A percentile compares a stretch with the other conserved stretches of the same genome.
Conservation (phyloP, 441 rosid genomes). For the Gossypium gossypioides region DNA sequence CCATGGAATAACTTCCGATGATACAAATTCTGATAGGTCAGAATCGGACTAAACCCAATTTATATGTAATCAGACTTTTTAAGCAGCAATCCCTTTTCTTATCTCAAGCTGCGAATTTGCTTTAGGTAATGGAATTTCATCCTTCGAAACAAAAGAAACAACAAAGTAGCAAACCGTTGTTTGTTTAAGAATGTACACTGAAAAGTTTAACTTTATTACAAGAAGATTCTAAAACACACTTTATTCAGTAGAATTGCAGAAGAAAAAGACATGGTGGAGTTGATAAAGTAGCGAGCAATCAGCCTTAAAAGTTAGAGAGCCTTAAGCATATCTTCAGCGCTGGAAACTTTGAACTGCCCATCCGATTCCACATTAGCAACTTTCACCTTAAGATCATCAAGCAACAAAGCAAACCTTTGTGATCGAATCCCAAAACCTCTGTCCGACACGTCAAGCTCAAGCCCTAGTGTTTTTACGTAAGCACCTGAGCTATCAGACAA, state of each 20-base stretch:
- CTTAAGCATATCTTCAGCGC: conserved; percentile 69
- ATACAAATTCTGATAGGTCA: too few species aligned
- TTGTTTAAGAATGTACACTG: neutral
- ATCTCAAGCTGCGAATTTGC: too few species aligned
- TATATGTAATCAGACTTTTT: too few species aligned
- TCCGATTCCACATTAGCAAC: conserved; percentile 75
- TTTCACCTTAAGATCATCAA: conserved; percentile 78
- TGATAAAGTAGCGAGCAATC: neutral
- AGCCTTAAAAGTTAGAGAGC: conserved; percentile 28
- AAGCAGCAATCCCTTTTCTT: too few species aligned
- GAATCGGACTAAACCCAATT: too few species aligned
- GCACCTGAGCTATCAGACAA: conserved; percentile 70
- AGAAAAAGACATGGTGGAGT: neutral
- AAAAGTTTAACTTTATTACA: neutral
- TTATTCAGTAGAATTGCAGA: neutral
- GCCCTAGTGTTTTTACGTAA: conserved; percentile 70
- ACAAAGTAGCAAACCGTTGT: neutral
- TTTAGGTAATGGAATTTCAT: too few species aligned
- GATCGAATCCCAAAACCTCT: conserved; percentile 77
- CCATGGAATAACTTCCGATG: too few species aligned
- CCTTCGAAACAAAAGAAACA: neutral
- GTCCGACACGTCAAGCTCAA: conserved; percentile 70
- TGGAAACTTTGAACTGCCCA: conserved; percentile 73
- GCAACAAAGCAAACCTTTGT: conserved; percentile 66
- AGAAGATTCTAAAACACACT: neutral